phyloP scores from a whole-genome alignment of 306 rosid genomes.

The Luffa acutangula region DNA sequence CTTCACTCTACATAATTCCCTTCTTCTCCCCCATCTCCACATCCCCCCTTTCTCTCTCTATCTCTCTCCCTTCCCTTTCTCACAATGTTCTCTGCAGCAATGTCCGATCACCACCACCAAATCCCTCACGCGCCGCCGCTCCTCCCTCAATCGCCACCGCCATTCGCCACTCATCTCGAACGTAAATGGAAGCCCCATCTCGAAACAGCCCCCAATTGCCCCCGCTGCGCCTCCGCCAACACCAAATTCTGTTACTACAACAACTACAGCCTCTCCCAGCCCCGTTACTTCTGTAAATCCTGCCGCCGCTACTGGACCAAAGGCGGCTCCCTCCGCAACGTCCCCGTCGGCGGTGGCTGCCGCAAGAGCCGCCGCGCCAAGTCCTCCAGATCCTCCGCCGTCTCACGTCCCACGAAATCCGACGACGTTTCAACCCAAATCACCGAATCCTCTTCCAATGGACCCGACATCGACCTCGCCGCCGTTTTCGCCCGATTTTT shows the following conservation, averaged over 20 bases:
- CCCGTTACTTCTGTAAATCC: conserved; percentile 75
- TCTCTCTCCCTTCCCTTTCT: neutral
- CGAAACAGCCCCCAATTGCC: conserved; percentile 70
- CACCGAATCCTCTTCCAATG: neutral
- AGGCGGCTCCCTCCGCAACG: conserved; percentile 80
- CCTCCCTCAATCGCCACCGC: neutral
- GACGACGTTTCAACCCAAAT: neutral
- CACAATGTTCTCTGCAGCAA: neutral
- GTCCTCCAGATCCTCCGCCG: conserved; percentile 2
- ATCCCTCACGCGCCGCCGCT: neutral
- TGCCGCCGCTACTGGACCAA: conserved; percentile 92
- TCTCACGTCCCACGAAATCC: neutral
- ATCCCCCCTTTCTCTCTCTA: conserved; percentile 6
- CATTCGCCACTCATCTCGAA: conserved; percentile 8
- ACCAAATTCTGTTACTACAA: conserved; percentile 96
- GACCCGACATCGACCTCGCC: conserved; percentile 60
- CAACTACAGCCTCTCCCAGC: conserved; percentile 93
- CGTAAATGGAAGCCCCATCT: conserved; percentile 43
- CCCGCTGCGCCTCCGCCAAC: conserved; percentile 81
- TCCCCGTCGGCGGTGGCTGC: conserved; percentile 76
- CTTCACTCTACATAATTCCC: conserved; percentile 5
- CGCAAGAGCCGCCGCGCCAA: conserved; percentile 50
- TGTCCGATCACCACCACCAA: conserved; percentile 1
- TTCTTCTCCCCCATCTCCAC: conserved; percentile 14
- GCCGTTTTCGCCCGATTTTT: conserved; percentile 62